Evolutionary conservation across 768 basidiomycete species (phyloP).

Genomic region (Leccinum subgranulosum): DNA sequence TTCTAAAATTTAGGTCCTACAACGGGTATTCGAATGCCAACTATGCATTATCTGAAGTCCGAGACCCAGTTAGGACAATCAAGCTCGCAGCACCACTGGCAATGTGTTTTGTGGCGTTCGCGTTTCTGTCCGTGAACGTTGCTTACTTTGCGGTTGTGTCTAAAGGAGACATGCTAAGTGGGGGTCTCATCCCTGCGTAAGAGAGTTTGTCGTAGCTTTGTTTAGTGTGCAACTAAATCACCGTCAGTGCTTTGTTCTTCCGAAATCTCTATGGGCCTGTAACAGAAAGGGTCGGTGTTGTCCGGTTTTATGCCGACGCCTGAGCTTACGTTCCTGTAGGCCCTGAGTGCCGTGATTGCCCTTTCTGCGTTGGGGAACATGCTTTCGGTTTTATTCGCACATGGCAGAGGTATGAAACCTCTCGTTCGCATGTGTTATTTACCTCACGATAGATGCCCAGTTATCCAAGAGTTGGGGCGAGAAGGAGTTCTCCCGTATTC

Average conservation of each 20-base stretch:
- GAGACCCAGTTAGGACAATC: slow-evolving; percentile 67
- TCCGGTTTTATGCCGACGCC: not conserved
- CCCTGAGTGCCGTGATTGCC: slow-evolving; percentile 58
- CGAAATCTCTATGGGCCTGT: slow-evolving; percentile 64
- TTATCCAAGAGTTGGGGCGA: slow-evolving; percentile 70
- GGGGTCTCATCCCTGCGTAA: slow-evolving; percentile 66
- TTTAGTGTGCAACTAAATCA: not conserved
- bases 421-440: not conserved
- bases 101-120: slow-evolving; percentile 52
- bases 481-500: slow-evolving; percentile 69
- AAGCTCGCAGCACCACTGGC: slow-evolving; percentile 68
- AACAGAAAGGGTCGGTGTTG: slow-evolving; percentile 51
- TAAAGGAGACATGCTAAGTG: slow-evolving; percentile 63
- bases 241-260: slow-evolving; percentile 63
- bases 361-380: slow-evolving; percentile 65
- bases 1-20: slow-evolving; percentile 54
- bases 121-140: slow-evolving; percentile 65
- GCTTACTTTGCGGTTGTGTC: slow-evolving; percentile 76
- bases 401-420: slow-evolving; percentile 54
- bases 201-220: slow-evolving; percentile 17
- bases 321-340: slow-evolving; percentile 33
- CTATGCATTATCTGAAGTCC: slow-evolving; percentile 68
- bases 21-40: slow-evolving; percentile 74
- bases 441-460: slow-evolving; percentile 31
- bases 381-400: slow-evolving; percentile 59